Percentiles rank a stretch among this genome's conserved stretches.
phyloP scores from a whole-genome alignment of 2,329 filamentous ascomycete species.

The Alternaria rosae region DNA sequence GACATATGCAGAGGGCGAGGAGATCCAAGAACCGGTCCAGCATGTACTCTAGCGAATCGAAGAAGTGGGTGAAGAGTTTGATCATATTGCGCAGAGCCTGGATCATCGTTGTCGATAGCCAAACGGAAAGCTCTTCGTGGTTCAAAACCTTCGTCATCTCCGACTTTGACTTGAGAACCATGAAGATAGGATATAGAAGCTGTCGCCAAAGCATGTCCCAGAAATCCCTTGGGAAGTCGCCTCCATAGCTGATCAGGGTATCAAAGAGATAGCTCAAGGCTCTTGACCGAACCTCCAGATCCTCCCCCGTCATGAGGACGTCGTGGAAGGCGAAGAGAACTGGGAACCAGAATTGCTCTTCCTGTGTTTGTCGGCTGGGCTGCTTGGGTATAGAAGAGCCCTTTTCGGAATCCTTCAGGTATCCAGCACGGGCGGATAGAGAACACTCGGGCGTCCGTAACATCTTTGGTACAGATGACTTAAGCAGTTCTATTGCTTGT shows the following conservation, averaged over 20 bases:
- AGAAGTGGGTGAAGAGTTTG: constrained; percentile 97
- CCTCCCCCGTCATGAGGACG: constrained; percentile 98
- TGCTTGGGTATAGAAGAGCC: constrained; percentile 65
- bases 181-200: constrained; percentile 96
- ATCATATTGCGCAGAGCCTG: constrained; percentile 99
- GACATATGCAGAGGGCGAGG: constrained; percentile 93
- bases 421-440: constrained; percentile 71
- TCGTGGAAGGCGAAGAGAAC: constrained; percentile 98
- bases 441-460: constrained; percentile 94
- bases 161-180: constrained; percentile 93
- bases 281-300: constrained; percentile 88
- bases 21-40: constrained; percentile 96
- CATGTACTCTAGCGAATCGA: constrained; percentile 96
- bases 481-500: constrained; percentile 92
- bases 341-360: constrained; percentile 99
- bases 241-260: constrained; percentile 86
- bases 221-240: constrained; percentile 90
- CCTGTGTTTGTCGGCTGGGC: constrained; percentile 81
- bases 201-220: constrained; percentile 99
- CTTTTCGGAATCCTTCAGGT: constrained; percentile 57
- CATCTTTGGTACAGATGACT: constrained; percentile 94
- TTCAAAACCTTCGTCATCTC: constrained; percentile 96
- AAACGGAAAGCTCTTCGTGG: constrained; percentile 96
- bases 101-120: constrained; percentile 99
- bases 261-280: constrained; percentile 98